These are phyloP conservation scores for Ilyonectria mors-panacis DNA, from an alignment of 2,329 filamentous ascomycete species.

Conservation along the genomic window DNA sequence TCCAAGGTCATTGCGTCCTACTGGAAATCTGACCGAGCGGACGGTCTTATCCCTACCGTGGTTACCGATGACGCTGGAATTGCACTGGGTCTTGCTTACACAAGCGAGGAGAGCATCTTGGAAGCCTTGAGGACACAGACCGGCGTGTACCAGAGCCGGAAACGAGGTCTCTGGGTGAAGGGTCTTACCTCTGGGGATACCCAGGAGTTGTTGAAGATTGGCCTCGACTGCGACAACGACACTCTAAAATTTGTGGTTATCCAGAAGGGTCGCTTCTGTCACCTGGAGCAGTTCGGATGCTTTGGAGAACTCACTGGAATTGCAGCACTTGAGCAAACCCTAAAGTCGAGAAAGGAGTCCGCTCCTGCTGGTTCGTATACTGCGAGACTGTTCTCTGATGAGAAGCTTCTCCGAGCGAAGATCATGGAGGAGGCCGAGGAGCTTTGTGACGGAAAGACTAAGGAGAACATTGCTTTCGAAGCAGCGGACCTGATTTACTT, in stretches of 20 bases:
- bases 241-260: slow-evolving; percentile 91
- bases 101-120: slow-evolving; percentile 89
- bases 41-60: slow-evolving; percentile 89
- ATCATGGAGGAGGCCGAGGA: slow-evolving; percentile 99
- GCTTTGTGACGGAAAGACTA: slow-evolving; percentile 86
- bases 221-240: slow-evolving; percentile 93
- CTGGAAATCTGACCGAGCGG: slow-evolving; percentile 85
- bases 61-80: slow-evolving; percentile 91
- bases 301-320: slow-evolving; percentile 90
- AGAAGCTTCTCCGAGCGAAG: slow-evolving; percentile 91
- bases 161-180: slow-evolving; percentile 97
- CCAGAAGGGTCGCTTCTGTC: slow-evolving; percentile 95
- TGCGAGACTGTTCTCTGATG: slow-evolving; percentile 90
- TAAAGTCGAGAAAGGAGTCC: slow-evolving; percentile 84
- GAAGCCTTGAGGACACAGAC: slow-evolving; percentile 84
- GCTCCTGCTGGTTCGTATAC: slow-evolving; percentile 95
- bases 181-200: slow-evolving; percentile 94
- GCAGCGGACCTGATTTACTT: slow-evolving; percentile 97
- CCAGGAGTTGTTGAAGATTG: slow-evolving; percentile 88
- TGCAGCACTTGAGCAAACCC: slow-evolving; percentile 87
- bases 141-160: slow-evolving; percentile 96
- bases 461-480: slow-evolving; percentile 91
- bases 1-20: slow-evolving; percentile 80
- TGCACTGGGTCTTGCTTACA: slow-evolving; percentile 93
- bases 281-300: slow-evolving; percentile 91